Conservation (phyloP, 106 monocot genomes). For the Phalaenopsis aphrodite region DNA sequence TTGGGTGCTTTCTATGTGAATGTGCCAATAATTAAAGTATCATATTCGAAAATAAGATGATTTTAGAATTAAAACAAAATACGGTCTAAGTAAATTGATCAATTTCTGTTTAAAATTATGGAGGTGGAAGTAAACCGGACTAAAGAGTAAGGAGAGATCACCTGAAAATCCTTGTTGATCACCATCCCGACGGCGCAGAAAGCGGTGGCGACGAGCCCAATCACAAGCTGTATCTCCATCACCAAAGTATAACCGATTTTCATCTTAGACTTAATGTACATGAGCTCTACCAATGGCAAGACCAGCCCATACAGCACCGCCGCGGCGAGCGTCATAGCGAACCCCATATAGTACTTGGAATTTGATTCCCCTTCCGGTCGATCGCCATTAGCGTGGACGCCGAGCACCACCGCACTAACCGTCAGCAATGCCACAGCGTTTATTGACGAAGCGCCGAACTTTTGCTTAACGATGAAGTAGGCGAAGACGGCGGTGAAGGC, state of each 20-base stretch:
- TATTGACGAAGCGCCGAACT: background rate
- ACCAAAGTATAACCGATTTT: background rate
- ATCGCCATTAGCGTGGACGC: constrained; percentile 1
- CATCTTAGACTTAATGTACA: constrained; percentile 12
- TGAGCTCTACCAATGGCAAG: constrained; percentile 24
- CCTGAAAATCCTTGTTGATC: constrained; percentile 27
- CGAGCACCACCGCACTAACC: background rate
- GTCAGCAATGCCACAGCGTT: constrained; percentile 7
- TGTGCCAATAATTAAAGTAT: no score
- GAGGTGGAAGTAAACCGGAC: no score
- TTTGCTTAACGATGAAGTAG: constrained; percentile 1
- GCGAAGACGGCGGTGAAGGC: constrained; percentile 7
- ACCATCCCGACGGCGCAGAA: constrained; percentile 26
- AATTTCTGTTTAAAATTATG: no score
- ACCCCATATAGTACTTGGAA: constrained; percentile 14
- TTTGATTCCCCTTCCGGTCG: background rate
- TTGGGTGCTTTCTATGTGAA: no score
- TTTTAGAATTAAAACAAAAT: no score
- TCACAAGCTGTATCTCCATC: constrained; percentile 20
- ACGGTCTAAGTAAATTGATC: background rate
- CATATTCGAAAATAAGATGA: no score
- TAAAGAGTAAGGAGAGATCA: background rate
- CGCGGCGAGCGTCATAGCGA: constrained; percentile 9
- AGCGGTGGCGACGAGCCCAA: constrained; percentile 13
- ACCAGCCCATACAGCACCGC: constrained; percentile 18